Percentiles rank a stretch among this genome's conserved stretches.
These are phyloP conservation scores for Golubevia sp. DNA, from an alignment of 1,284 basidiomycete species.

Conservation along the genomic window DNA sequence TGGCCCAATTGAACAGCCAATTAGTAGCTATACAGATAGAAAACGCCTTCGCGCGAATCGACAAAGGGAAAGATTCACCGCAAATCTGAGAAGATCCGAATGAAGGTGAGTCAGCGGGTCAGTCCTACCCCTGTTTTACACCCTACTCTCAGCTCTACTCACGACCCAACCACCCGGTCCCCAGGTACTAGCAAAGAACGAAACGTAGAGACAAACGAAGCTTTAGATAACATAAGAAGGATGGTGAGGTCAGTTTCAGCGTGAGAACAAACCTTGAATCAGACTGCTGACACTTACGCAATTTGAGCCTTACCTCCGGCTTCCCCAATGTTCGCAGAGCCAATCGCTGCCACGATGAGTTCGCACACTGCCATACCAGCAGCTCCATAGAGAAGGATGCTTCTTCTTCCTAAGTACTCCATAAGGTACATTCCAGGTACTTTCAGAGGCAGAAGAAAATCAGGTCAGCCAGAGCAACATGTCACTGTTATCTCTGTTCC, in stretches of 20 bases:
- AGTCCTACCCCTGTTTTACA: too few species aligned
- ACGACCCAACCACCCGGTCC: constrained; percentile 52
- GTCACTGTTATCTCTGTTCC: too few species aligned
- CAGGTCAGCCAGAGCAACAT: too few species aligned
- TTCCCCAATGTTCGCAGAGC: constrained; percentile 20
- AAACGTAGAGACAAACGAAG: constrained; percentile 52
- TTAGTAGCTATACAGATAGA: constrained; percentile 52
- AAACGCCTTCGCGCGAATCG: constrained; percentile 49
- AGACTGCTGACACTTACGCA: too few species aligned
- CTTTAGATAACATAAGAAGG: too few species aligned
- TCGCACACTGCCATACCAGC: constrained; percentile 45
- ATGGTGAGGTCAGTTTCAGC: too few species aligned
- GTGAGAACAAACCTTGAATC: too few species aligned
- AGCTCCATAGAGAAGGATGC: constrained; percentile 43
- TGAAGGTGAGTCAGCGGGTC: too few species aligned
- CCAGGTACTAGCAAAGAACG: constrained; percentile 50
- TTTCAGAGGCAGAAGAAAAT: too few species aligned
- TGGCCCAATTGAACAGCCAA: constrained; percentile 20
- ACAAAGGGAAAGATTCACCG: constrained; percentile 51
- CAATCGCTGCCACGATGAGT: constrained; percentile 47
- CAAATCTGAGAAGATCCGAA: too few species aligned
- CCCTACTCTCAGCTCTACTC: too few species aligned
- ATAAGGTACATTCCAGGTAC: constrained; percentile 47
- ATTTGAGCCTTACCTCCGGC: constrained; percentile 31
- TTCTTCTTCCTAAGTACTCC: constrained; percentile 44